Conservation (phyloP, 2,329 filamentous ascomycete genomes). For the Alternaria ethzedia region DNA sequence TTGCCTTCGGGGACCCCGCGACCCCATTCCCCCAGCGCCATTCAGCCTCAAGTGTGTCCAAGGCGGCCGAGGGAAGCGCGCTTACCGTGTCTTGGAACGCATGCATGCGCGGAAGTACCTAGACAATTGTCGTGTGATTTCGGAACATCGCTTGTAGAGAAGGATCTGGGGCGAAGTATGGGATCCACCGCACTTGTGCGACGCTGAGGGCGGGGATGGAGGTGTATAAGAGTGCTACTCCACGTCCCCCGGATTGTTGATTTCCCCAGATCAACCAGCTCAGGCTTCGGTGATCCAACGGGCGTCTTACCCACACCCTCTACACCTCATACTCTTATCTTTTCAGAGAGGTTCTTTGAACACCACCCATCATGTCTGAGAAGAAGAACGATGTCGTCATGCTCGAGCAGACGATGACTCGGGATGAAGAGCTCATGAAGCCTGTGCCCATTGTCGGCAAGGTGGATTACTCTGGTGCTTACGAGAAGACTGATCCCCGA, state of each 20-base stretch:
- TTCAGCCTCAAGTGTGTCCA: conserved; percentile 22
- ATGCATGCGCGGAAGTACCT: conserved; percentile 20
- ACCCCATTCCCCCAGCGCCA: conserved; percentile 5
- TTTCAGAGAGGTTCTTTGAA: not conserved
- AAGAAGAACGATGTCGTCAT: conserved; percentile 36
- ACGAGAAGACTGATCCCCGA: conserved; percentile 44
- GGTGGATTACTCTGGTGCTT: conserved; percentile 43
- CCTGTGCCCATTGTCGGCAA: conserved; percentile 30
- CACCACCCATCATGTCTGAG: conserved; percentile 22
- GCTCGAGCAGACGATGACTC: conserved; percentile 34
- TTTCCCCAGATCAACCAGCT: conserved; percentile 35
- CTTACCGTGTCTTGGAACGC: conserved; percentile 31
- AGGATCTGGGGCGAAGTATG: conserved; percentile 1
- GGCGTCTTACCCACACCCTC: conserved; percentile 15
- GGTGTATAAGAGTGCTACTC: conserved; percentile 29
- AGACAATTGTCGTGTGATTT: conserved; percentile 14
- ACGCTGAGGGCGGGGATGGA: not conserved
- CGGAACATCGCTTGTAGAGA: conserved; percentile 16
- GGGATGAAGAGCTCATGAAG: conserved; percentile 30
- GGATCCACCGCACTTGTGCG: not conserved
- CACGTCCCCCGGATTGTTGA: conserved; percentile 25
- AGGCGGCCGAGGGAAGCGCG: conserved; percentile 31
- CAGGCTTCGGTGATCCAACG: conserved; percentile 24
- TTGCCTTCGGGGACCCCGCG: conserved; percentile 20
- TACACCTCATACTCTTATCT: not conserved